Conservation (phyloP, 148 eudicot species). For the Silene conica region DNA sequence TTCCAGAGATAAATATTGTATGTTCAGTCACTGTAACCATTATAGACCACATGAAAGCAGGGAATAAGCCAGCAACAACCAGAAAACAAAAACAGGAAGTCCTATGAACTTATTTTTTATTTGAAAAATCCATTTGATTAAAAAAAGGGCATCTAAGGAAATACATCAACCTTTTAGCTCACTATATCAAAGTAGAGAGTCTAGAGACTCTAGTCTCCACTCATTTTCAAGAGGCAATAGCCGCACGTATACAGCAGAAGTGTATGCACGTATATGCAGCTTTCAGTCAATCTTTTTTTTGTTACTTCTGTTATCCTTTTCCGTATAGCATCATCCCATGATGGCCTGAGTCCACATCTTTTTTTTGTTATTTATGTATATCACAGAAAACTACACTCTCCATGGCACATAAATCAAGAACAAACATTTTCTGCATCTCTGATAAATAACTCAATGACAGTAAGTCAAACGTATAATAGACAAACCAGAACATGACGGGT, state of each 20-base stretch:
- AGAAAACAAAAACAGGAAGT: not conserved
- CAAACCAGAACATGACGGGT: conserved; percentile 1
- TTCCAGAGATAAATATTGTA: conserved; percentile 8
- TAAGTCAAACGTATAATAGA: not conserved
- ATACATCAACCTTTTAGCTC: conserved; percentile 8
- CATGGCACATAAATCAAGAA: not conserved
- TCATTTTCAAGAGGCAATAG: conserved; percentile 13
- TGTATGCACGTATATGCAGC: conserved; percentile 11
- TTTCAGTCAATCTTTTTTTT: conserved; percentile 4
- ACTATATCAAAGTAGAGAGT: not conserved
- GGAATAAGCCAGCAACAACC: not conserved
- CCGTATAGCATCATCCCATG: not conserved
- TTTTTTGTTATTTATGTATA: not conserved
- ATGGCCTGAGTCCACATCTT: not conserved
- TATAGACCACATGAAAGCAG: conserved; percentile 19
- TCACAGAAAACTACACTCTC: conserved; percentile 3
- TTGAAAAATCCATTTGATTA: not conserved
- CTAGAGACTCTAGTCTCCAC: conserved; percentile 4
- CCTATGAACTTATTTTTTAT: not conserved
- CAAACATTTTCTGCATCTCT: not conserved
- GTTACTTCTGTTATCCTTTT: conserved; percentile 16
- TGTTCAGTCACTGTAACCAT: conserved; percentile 18
- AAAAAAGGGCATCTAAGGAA: conserved; percentile 20
- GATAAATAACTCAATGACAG: not conserved
- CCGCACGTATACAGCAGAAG: not conserved